Percentiles rank a stretch among this genome's conserved stretches.
phyloP scores from a whole-genome alignment of 257 asterid genomes.

The Fraxinus cuspidata region DNA sequence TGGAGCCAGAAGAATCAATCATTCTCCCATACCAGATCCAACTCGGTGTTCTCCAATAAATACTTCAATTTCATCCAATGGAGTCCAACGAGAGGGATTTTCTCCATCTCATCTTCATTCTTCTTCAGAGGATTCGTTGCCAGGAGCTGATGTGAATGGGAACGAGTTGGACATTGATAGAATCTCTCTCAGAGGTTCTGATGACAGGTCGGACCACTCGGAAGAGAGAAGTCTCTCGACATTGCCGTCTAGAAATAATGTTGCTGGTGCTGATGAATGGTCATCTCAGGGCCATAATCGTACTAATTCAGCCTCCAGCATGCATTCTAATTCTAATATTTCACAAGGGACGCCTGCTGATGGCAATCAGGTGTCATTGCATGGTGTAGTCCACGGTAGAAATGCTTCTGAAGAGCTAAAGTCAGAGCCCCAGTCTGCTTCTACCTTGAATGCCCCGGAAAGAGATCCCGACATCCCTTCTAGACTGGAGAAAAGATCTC shows the following conservation, averaged over 20 bases:
- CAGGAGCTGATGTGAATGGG: conserved; percentile 52
- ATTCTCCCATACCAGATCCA: conserved; percentile 44
- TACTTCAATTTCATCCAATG: conserved; percentile 41
- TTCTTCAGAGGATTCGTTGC: conserved; percentile 58
- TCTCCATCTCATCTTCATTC: conserved; percentile 66
- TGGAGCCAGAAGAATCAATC: conserved; percentile 48
- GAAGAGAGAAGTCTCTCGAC: conserved; percentile 50
- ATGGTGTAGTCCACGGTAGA: conserved; percentile 46
- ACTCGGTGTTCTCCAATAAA: conserved; percentile 47
- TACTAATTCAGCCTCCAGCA: conserved; percentile 64
- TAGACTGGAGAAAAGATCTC: conserved; percentile 58
- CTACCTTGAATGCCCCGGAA: conserved; percentile 38
- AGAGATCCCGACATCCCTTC: conserved; percentile 56
- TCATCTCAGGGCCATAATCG: conserved; percentile 55
- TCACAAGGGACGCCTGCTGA: conserved; percentile 61
- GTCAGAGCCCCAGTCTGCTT: conserved; percentile 51
- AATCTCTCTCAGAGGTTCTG: conserved; percentile 51
- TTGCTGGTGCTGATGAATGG: conserved; percentile 40
- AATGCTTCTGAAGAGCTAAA: conserved; percentile 71
- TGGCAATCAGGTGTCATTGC: conserved; percentile 52
- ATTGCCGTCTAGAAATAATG: conserved; percentile 51
- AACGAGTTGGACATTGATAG: conserved; percentile 47
- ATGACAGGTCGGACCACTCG: conserved; percentile 58
- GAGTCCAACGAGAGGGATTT: conserved; percentile 36
- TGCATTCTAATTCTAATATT: conserved; percentile 52